Base-by-base conservation (phyloP, 352 stramenopile genomes). In the Saprolegnia diclina region DNA sequence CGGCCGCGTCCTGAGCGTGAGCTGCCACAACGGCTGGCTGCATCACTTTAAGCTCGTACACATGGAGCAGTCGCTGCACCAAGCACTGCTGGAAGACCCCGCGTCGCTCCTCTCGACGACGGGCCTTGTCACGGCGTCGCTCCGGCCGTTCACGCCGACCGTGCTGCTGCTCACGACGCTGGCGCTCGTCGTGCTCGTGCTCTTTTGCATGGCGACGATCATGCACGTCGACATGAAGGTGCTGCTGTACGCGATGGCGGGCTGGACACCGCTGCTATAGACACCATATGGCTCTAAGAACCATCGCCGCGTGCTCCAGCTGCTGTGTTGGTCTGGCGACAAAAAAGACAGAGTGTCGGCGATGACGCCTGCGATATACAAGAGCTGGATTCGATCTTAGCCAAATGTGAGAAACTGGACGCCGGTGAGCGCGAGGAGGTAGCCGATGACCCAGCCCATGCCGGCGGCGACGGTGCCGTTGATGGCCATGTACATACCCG, bases 1-100 rank as follows among this genome's bases (percentile, higher is more conserved):
- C 72, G 91, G 92, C 0, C 89, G 92, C 0, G 95, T 98, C 52
- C 74, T 98, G 56, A 96, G 87, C 52, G 88, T 96, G 26, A 84
- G 83, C 45, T 92, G 87, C 26, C 77, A 84, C 59, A 83, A 79
- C 16, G 92, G 92, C 14, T 89, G 79, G 56, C 73, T 98, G n/a
- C 88, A 95, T 76, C 96, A 94, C 72, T 98, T 96, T 61, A 87
- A 90, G 75, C 86, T 91, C 54, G 72, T 89, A 26, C 86, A 76
- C 66, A 88, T 82, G 52, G 79, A 69, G 29, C 63, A 69, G 29
- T 52, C 80, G n/a, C 72, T 89, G 50, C 78, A 76, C 11, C 65
- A 80, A 53, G 82, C 82, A 5, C 67, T 91, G 14, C 87, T 88
- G 48, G 77, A 88, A 52, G 65, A 83, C 35, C 77, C 87, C 56